These are phyloP conservation scores for Podaxis sp. DNA, from an alignment of 768 basidiomycete species.

Conservation along the genomic window DNA sequence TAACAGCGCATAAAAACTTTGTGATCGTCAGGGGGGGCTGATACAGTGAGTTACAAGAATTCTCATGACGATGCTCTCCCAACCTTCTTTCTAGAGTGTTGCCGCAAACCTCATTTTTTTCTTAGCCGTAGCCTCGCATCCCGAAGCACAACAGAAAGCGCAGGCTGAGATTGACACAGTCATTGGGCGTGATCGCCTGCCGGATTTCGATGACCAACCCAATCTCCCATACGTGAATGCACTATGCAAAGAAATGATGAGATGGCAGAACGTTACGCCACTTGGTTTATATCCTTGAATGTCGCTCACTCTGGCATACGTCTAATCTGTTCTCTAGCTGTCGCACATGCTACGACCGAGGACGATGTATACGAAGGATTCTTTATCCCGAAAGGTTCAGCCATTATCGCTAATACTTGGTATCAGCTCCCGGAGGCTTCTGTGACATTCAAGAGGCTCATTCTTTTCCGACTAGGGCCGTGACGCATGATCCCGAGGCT, in stretches of 20 bases:
- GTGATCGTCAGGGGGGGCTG: slow-evolving; percentile 2
- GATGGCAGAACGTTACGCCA: slow-evolving; percentile 5
- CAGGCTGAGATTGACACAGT: slow-evolving; percentile 19
- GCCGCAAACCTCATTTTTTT: slow-evolving; percentile 12
- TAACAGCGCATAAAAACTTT: neutral
- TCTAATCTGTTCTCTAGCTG: slow-evolving; percentile 2
- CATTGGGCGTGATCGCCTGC: slow-evolving; percentile 15
- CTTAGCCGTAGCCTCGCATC: slow-evolving; percentile 16
- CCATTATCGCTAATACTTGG: slow-evolving; percentile 1
- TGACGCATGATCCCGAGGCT: slow-evolving; percentile 28
- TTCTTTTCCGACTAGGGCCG: slow-evolving; percentile 22
- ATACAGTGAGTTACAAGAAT: neutral
- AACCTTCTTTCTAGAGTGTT: neutral
- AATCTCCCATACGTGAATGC: slow-evolving; percentile 17
- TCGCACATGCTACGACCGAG: slow-evolving; percentile 16
- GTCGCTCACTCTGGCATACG: too few species aligned
- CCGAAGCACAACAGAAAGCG: slow-evolving; percentile 16
- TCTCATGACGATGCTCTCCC: neutral
- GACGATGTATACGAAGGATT: slow-evolving; percentile 17
- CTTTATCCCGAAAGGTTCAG: slow-evolving; percentile 3
- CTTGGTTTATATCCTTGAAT: neutral
- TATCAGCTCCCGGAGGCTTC: neutral
- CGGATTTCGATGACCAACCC: slow-evolving; percentile 13
- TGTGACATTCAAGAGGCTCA: neutral
- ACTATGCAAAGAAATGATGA: slow-evolving; percentile 15